Percentiles rank a stretch among this genome's conserved stretches.
Evolutionary conservation across 371 early-diverging fungal genomes (phyloP).

Genomic region (Parasitella parasitica): DNA sequence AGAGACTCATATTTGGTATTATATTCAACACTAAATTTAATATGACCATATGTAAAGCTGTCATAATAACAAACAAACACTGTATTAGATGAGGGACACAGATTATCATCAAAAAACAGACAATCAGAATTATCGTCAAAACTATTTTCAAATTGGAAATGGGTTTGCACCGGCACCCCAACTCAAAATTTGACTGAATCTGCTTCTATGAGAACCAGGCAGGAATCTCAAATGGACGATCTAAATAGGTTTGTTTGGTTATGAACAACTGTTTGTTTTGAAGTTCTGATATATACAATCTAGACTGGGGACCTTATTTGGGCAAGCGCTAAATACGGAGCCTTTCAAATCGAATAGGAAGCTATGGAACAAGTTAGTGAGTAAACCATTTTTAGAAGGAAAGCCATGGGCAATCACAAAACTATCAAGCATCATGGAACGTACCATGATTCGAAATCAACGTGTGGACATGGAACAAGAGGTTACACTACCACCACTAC

Average conservation of each 20-base stretch:
- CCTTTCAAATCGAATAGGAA: conserved; percentile 51
- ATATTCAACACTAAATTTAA: neutral
- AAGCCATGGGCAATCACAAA: conserved; percentile 39
- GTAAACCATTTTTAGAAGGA: conserved; percentile 40
- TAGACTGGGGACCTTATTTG: conserved; percentile 52
- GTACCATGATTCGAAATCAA: conserved; percentile 69
- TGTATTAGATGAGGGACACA: conserved; percentile 32
- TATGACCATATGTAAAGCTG: neutral
- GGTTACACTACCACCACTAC: conserved; percentile 62
- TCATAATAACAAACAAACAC: conserved; percentile 22
- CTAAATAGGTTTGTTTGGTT: conserved; percentile 18
- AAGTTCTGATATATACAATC: neutral
- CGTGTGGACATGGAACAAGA: conserved; percentile 52
- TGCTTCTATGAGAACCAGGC: conserved; percentile 1
- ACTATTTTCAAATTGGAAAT: conserved; percentile 64
- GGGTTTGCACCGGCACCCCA: conserved; percentile 77
- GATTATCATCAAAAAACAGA: conserved; percentile 26
- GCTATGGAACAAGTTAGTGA: conserved; percentile 38
- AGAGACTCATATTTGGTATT: conserved; percentile 71
- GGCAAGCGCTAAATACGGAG: conserved; percentile 45
- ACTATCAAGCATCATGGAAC: conserved; percentile 53
- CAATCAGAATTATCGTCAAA: conserved; percentile 53
- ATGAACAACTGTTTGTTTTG: neutral
- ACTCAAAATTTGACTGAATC: conserved; percentile 61
- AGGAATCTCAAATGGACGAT: conserved; percentile 20